Conservation (phyloP, 2,329 filamentous ascomycete genomes). For the Colletotrichum siamense region DNA sequence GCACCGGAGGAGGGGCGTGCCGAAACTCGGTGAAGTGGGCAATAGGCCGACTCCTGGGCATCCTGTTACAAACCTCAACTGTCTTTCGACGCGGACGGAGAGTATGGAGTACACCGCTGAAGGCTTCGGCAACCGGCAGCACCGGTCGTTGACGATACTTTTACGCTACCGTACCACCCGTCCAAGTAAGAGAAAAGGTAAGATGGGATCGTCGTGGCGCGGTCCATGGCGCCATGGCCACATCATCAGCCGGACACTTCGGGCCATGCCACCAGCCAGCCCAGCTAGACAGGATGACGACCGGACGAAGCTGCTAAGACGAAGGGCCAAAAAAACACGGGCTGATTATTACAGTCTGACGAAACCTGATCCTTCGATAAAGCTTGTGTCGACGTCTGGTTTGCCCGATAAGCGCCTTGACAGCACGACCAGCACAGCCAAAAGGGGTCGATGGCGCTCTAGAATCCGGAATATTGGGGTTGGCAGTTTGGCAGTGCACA, state of each 20-base stretch:
- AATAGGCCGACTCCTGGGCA: not conserved
- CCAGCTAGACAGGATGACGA: not conserved
- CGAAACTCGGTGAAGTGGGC: not conserved
- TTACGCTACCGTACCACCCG: not conserved
- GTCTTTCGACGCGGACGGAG: not conserved
- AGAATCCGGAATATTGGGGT: not conserved
- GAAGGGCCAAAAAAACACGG: not conserved
- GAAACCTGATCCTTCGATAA: not conserved
- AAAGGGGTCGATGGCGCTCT: not conserved
- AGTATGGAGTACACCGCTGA: not conserved
- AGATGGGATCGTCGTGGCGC: not conserved
- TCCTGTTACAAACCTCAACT: not conserved
- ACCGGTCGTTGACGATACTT: not conserved
- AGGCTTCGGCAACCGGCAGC: not conserved
- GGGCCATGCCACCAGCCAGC: not conserved
- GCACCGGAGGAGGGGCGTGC: not conserved
- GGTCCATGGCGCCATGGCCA: constrained; percentile 4
- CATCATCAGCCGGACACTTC: constrained; percentile 11
- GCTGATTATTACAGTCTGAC: not conserved
- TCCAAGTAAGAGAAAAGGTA: not conserved
- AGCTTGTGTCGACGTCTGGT: not conserved
- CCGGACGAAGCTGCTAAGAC: constrained; percentile 3
- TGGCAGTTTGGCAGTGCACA: not conserved
- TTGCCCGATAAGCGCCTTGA: not conserved
- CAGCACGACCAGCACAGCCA: not conserved